Evolutionary conservation across 768 basidiomycete genomes (phyloP), one percentile per base, ranked within the genome.

Genomic region (Rhizopogon vinicolor): DNA sequence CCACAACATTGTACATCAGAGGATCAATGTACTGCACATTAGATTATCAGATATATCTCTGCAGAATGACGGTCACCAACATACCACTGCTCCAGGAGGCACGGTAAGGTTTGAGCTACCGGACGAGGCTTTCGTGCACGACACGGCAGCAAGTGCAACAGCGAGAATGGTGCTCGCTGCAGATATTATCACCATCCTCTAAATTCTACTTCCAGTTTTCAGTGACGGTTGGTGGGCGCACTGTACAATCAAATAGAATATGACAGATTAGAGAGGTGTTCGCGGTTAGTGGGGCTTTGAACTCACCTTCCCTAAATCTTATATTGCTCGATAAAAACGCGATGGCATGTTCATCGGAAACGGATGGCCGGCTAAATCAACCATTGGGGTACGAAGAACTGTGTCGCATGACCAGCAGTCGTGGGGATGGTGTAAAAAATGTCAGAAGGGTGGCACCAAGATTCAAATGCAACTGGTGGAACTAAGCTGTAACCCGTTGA

Each of bases 1-100:
- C 78, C 7, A 85, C 63, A 9, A 84, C 84, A 16, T 78, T 76
- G 57, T 82, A 82, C 2, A 75, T 70, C 7, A 65, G 72, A 28
- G 81, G 81, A 55, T 82, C 72, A 40, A 84, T 63, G 46, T 79
- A 70, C 85, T 87, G 55, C 4, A 3, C 3, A 7, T 39, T 56
- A 33, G 1, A 56, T 29, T 0, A 40, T 7, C 19, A 9, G 41
- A 44, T 44, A 25, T 31, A 42, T 14, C 35, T n/a, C 14, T 9
- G 33, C 19, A 14, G 3, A 7, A 43, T 12, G 7, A 28, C 29
- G 12, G 40, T 44, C 28, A n/a, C 8, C 9, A 33, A 51, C 57
- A 12, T 44, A 68, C 65, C 53, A 60, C 65, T 29, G 59, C 56
- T 42, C 55, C 64, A n/a, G 60, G 51, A 10, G 62, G 60, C 7